Evolutionary conservation across 768 basidiomycete species (phyloP).

Genomic region (Mycena polygramma): DNA sequence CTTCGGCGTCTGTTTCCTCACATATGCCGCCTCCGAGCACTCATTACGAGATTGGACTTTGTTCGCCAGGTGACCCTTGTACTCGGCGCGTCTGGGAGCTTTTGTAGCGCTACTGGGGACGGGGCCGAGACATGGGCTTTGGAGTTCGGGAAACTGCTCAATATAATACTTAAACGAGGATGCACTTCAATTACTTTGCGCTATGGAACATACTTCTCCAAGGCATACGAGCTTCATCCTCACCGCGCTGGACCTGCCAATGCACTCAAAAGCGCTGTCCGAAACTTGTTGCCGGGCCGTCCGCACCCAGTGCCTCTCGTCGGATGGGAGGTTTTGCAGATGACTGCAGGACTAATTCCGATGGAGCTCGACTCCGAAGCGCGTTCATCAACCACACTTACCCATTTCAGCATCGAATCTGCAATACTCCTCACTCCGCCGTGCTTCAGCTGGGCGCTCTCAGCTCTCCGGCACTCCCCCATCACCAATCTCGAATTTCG

Average conservation of each 20-base stretch:
- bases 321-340: slow-evolving; percentile 9
- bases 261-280: slow-evolving; percentile 23
- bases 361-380: slow-evolving; percentile 30
- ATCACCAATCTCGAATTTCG: slow-evolving; percentile 27
- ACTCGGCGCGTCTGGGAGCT: slow-evolving; percentile 14
- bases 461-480: slow-evolving; percentile 28
- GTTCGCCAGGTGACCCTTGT: slow-evolving; percentile 25
- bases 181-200: slow-evolving; percentile 33
- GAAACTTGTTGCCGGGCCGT: slow-evolving; percentile 13
- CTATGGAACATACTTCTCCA: slow-evolving; percentile 27
- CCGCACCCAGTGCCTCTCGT: not conserved
- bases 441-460: slow-evolving; percentile 31
- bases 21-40: slow-evolving; percentile 22
- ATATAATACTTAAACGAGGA: slow-evolving; percentile 30
- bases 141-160: slow-evolving; percentile 29
- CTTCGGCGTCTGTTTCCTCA: slow-evolving; percentile 20
- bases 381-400: slow-evolving; percentile 11
- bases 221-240: slow-evolving; percentile 11
- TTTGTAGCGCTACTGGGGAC: not conserved
- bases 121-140: slow-evolving; percentile 17
- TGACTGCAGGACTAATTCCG: not conserved
- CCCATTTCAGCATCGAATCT: slow-evolving; percentile 31
- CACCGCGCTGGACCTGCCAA: slow-evolving; percentile 16
- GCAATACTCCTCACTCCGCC: slow-evolving; percentile 30
- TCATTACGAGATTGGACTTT: slow-evolving; percentile 28